Evolutionary conservation across 352 stramenopile genomes (phyloP).

Genomic region (Phytophthora kernoviae): DNA sequence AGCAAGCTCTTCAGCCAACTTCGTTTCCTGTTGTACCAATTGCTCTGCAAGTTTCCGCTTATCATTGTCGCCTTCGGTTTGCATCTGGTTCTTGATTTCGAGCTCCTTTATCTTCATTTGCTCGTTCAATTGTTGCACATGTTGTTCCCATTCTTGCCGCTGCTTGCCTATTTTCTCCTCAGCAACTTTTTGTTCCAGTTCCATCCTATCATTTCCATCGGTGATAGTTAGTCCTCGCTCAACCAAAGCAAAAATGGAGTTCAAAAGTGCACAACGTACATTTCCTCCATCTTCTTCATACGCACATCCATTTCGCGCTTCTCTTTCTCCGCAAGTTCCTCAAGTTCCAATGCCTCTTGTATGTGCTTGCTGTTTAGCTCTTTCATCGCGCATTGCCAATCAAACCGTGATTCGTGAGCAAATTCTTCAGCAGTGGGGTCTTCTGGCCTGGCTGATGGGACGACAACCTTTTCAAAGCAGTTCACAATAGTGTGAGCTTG

Average conservation of each 20-base stretch:
- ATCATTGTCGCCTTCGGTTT: slow-evolving; percentile 74
- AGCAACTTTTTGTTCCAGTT: slow-evolving; percentile 51
- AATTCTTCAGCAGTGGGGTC: slow-evolving; percentile 36
- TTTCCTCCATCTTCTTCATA: slow-evolving; percentile 77
- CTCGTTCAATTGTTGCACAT: slow-evolving; percentile 71
- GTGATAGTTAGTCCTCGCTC: slow-evolving; percentile 11
- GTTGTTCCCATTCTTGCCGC: slow-evolving; percentile 70
- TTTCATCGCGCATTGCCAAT: slow-evolving; percentile 83
- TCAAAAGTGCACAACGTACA: slow-evolving; percentile 33
- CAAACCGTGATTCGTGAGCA: slow-evolving; percentile 54
- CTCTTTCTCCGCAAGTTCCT: slow-evolving; percentile 64
- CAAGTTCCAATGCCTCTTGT: slow-evolving; percentile 57
- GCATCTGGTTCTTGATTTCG: slow-evolving; percentile 78
- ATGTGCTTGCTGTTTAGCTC: slow-evolving; percentile 84
- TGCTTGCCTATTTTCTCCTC: slow-evolving; percentile 73
- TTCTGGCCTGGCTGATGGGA: slow-evolving; percentile 44
- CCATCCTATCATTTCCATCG: slow-evolving; percentile 56
- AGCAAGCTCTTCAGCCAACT: slow-evolving; percentile 76
- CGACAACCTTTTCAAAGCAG: slow-evolving; percentile 43
- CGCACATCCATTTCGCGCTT: slow-evolving; percentile 78
- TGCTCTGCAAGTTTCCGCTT: slow-evolving; percentile 78
- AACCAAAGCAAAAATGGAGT: neutral
- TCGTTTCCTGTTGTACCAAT: slow-evolving; percentile 73
- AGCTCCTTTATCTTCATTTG: slow-evolving; percentile 76
- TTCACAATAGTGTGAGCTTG: neutral